Evolutionary conservation across 2,329 filamentous ascomycete species (phyloP).

Genomic region (Pseudogymnoascus sp.): DNA sequence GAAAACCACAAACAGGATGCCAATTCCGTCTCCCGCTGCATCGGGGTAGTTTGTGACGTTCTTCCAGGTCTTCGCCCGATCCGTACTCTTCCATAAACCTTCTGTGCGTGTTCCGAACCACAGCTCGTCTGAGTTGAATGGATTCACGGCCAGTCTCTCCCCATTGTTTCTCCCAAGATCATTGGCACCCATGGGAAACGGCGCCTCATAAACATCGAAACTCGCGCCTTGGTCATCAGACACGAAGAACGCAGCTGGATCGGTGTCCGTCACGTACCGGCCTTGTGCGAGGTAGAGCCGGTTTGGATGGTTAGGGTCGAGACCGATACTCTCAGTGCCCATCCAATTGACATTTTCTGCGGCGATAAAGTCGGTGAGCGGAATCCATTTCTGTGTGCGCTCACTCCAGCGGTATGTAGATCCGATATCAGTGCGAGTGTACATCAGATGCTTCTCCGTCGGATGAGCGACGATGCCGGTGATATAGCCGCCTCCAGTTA

Average conservation of each 20-base stretch:
- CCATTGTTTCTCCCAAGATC: slow-evolving; percentile 15
- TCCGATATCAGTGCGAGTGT: slow-evolving; percentile 15
- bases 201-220: slow-evolving; percentile 14
- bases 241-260: slow-evolving; percentile 13
- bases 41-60: slow-evolving; percentile 15
- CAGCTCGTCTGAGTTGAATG: slow-evolving; percentile 14
- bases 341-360: slow-evolving; percentile 14
- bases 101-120: slow-evolving; percentile 15
- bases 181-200: slow-evolving; percentile 16
- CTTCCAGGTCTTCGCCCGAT: slow-evolving; percentile 15
- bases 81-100: slow-evolving; percentile 14
- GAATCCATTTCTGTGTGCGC: slow-evolving; percentile 12
- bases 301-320: slow-evolving; percentile 14
- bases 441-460: slow-evolving; percentile 13
- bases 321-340: slow-evolving; percentile 14
- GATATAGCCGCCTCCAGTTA: slow-evolving; percentile 15
- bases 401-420: slow-evolving; percentile 13
- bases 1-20: slow-evolving; percentile 15
- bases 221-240: slow-evolving; percentile 14
- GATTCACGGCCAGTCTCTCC: slow-evolving; percentile 14
- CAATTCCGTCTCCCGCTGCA: slow-evolving; percentile 14
- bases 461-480: slow-evolving; percentile 15
- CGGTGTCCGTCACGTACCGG: slow-evolving; percentile 11
- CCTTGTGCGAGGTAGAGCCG: slow-evolving; percentile 15
- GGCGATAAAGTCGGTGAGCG: slow-evolving; percentile 15